Percentiles rank a stretch among this genome's conserved stretches.
Evolutionary conservation across 2,329 filamentous ascomycete species (phyloP).

Genomic region (Colletotrichum abscissum): DNA sequence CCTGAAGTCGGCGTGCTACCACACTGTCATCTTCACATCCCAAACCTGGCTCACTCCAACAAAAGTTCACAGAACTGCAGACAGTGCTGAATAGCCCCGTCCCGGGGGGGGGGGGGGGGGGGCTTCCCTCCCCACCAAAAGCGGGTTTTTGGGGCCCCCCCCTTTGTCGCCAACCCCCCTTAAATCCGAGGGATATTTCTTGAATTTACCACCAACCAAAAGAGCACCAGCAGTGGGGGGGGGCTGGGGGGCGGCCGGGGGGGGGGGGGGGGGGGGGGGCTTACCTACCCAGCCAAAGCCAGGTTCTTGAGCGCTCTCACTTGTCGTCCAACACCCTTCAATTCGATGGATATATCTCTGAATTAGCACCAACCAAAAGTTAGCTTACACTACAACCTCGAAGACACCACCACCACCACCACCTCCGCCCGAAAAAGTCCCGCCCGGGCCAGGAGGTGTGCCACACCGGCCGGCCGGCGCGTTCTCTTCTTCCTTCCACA

Average conservation of each 20-base stretch:
- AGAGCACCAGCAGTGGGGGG: too few species aligned
- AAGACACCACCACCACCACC: neutral
- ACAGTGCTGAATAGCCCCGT: neutral
- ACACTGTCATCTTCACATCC: neutral
- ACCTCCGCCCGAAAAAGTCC: neutral
- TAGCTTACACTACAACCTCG: neutral
- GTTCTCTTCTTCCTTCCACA: neutral
- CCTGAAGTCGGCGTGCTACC: slow-evolving; percentile 1
- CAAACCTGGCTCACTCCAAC: neutral
- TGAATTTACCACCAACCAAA: too few species aligned
- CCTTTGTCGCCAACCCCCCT: too few species aligned
- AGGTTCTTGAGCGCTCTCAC: too few species aligned
- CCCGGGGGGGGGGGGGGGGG: too few species aligned
- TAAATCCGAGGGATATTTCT: too few species aligned
- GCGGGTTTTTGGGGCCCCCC: too few species aligned
- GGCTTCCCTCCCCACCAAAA: too few species aligned
- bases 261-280: too few species aligned
- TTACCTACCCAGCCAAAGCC: neutral
- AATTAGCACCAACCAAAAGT: too few species aligned
- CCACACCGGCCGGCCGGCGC: neutral
- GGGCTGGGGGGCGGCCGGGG: too few species aligned
- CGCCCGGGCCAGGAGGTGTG: neutral
- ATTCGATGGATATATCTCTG: neutral
- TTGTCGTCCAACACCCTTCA: too few species aligned
- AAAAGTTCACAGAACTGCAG: neutral